Base-by-base conservation (phyloP, 352 stramenopile genomes). In the Pythium aristosporum region DNA sequence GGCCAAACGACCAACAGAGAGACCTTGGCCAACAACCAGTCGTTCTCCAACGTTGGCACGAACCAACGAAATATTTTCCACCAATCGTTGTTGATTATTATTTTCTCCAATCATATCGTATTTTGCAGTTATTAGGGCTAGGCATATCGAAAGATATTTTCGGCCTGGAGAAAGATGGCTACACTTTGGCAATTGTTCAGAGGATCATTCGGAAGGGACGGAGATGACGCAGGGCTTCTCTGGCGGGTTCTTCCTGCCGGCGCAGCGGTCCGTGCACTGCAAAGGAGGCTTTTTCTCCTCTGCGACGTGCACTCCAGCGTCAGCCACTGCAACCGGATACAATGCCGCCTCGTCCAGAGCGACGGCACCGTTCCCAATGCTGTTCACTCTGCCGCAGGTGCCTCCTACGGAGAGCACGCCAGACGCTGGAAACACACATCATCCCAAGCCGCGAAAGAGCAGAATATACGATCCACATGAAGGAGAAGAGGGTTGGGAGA, bases 161-260 rank as follows among this genome's bases (percentile, higher is more conserved):
- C 42, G n/a, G 30, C 50, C 18, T 44, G 25, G 11, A 25, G 2
- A 1, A 16, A 41, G 23, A 67, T 67, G 61, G 61, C 61, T 67
- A 67, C 61, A 61, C 30, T 51, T 37, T 34, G 21, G 37, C 18
- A 8, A 21, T n/a, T 20, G 55, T 28, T 30, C 25, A 30, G 25
- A 30, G 25, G n/a, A n/a, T n/a, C n/a, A n/a, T n/a, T n/a, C n/a
- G n/a, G 11, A 6, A 44, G 39, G 11, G 16, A 39, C 8, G 34
- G 34, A 39, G 11, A 75, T 72, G 68, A 25, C 70, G 42, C 55
- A 73, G 12, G 73, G 74, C 15, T 76, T 81, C 64, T 78, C 73
- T 0, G 75, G 75, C 7, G 77, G 77, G 25, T 86, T 86, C 71
- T 86, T 86, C 58, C 68, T 86, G 16, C 77, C 77, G 4, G 77